Evolutionary conservation across 768 basidiomycete genomes (phyloP).

Genomic region (Lentinula raphanica): DNA sequence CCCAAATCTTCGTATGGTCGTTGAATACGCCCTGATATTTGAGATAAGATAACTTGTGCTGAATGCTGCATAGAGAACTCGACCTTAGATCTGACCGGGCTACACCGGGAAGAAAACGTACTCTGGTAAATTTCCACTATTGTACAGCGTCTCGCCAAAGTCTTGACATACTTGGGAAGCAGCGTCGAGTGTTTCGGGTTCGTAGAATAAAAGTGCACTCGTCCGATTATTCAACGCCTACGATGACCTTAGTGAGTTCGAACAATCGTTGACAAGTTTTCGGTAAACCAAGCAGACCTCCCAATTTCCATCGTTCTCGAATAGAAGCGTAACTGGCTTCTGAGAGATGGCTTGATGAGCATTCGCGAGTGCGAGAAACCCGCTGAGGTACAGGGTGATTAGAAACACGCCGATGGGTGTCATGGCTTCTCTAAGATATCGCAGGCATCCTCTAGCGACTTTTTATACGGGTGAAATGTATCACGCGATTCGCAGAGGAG

Average conservation of each 20-base stretch:
- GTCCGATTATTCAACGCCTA: slow-evolving; percentile 11
- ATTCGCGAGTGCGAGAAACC: too few species aligned
- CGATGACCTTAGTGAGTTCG: too few species aligned
- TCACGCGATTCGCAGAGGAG: background rate
- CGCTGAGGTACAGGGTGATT: background rate
- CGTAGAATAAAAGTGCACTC: slow-evolving; percentile 14
- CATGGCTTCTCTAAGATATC: background rate
- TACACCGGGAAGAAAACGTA: background rate
- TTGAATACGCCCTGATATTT: background rate
- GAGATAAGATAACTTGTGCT: background rate
- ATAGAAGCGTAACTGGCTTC: slow-evolving; percentile 11
- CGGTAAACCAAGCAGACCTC: slow-evolving; percentile 6
- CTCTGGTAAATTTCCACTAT: background rate
- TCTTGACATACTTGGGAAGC: slow-evolving; percentile 11
- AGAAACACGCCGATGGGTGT: background rate
- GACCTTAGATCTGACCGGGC: background rate
- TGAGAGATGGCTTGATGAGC: background rate
- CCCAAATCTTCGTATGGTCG: background rate
- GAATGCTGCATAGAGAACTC: background rate
- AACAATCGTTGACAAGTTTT: background rate
- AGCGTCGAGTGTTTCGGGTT: slow-evolving; percentile 6
- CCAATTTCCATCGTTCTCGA: slow-evolving; percentile 16
- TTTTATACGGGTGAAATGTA: background rate
- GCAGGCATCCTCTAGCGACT: background rate
- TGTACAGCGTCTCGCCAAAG: slow-evolving; percentile 11